Evolutionary conservation across 2,329 filamentous ascomycete species (phyloP), one percentile per base, ranked within the genome.

Genomic region (Aspergillus awamori): DNA sequence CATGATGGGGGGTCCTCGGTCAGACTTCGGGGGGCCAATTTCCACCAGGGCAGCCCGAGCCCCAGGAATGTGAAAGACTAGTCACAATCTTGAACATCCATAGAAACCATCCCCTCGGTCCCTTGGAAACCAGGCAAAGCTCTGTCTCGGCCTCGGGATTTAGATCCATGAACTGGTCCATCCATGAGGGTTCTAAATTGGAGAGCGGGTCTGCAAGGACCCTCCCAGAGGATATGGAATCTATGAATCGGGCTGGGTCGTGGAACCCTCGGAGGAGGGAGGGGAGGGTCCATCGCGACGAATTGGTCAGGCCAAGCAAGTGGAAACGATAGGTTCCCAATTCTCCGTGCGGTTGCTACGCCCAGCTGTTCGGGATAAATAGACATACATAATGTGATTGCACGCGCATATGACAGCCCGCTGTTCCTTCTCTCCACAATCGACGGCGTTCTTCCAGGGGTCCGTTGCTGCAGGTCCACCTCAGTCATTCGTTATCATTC

Each of bases 401-500:
- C 49, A 47, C 36, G 49, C 54, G 53, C 49, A 53, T 58, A 56
- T 45, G 39, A 56, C 53, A 47, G 30, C 13, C 53, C 36, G 28
- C 13, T 33, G n/a, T 17, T 33, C 30, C 22, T 51, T 47, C 39
- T 48, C 39, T 57, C 53, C 15, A 53, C 58, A 43, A 41, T 26
- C 28, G 58, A 49, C 26, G 58, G 58, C 58, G 52, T 57, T 41
- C 57, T 41, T 56, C 57, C 57, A 59, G 51, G 53, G 53, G 53
- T 56, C 53, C 48, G 38, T 30, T 49, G 41, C 56, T 49, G 41
- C 56, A 48, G 24, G 49, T 52, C 56, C 57, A 57, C 52, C 47
- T 26, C 53, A 57, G 60, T 63, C 64, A 61, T 59, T 66, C 60
- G 49, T 59, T 63, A 51, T 51, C 39, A 53, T 65, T 61, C 63